Evolutionary conservation across 176 grass and related monocot genomes (phyloP), one percentile per base, ranked within the genome.

Genomic region (Elaeis guineensis): DNA sequence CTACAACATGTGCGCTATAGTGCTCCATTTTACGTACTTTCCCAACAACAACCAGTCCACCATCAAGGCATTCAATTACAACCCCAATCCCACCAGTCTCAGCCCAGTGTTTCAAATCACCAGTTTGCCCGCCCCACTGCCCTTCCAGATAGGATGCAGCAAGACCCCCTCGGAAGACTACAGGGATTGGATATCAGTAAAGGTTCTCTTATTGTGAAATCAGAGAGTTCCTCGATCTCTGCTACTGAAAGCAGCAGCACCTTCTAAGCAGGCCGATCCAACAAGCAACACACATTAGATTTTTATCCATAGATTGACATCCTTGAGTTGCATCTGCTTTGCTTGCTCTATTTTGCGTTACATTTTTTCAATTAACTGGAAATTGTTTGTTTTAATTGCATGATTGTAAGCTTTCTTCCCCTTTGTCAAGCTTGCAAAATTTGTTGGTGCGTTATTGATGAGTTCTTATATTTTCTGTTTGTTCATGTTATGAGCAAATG

Each of bases 181-280:
- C 84, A 93, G 60, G 84, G 84, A 76, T 78, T 98, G 78, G 84
- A 86, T 55, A 89, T 93, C 74, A 75, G 94, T 23, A 98, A 89
- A 58, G 84, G 76, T 29, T 76, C 79, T 58, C 54, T 65, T 39
- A 51, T 85, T 64, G 88, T 98, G 51, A 98, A 98, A 63, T 80
- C 82, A 65, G 94, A 98, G 73, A 85, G 77, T 73, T 85, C 75
- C 72, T 89, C 94, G 32, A 69, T 89, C 66, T 89, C 88, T 79
- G 81, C 88, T 3, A 76, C 77, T 5, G 88, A 85, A 87, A 89
- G 85, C 75, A 89, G 78, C 78, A 95, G 81, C 72, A 95, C 75
- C 57, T 89, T 95, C 75, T 94, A 89, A 77, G 77, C 44, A 73
- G 77, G 67, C 61, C 72, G 72, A 39, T 66, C 49, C 18, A 73